Evolutionary conservation across 805 yeast genomes (phyloP).

Genomic region (Yamadazyma nakazawae): DNA sequence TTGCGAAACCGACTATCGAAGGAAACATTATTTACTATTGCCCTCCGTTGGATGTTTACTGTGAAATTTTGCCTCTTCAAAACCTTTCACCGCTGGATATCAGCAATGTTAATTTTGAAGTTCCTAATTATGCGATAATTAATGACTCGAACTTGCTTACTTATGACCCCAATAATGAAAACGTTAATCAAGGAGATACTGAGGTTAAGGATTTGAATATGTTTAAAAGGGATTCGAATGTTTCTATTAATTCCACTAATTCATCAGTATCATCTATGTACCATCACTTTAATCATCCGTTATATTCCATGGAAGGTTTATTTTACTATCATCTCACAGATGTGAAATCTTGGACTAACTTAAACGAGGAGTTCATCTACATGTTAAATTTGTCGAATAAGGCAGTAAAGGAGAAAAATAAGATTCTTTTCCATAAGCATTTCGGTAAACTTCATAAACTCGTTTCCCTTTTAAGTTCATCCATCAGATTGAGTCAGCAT

Average conservation of each 20-base stretch:
- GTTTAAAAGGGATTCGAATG: slow-evolving; percentile 37
- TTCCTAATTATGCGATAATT: slow-evolving; percentile 21
- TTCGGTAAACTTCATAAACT: slow-evolving; percentile 52
- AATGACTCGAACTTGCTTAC: slow-evolving; percentile 7
- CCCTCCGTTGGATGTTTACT: slow-evolving; percentile 55
- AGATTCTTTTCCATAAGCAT: slow-evolving; percentile 51
- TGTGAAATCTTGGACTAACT: slow-evolving; percentile 56
- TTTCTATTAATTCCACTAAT: slow-evolving; percentile 19
- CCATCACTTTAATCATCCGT: slow-evolving; percentile 42
- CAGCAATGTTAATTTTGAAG: slow-evolving; percentile 18
- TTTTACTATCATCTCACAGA: slow-evolving; percentile 63
- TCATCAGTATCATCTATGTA: slow-evolving; percentile 19
- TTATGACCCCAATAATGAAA: not conserved
- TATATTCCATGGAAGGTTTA: slow-evolving; percentile 36
- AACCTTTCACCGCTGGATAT: slow-evolving; percentile 21
- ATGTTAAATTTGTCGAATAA: slow-evolving; percentile 48
- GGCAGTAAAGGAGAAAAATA: slow-evolving; percentile 49
- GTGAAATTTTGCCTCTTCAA: slow-evolving; percentile 55
- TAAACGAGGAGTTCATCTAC: slow-evolving; percentile 46
- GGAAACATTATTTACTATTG: slow-evolving; percentile 59
- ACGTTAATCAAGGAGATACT: not conserved
- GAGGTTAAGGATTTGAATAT: slow-evolving; percentile 8
- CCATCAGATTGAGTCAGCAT: slow-evolving; percentile 51
- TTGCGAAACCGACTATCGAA: slow-evolving; percentile 54
- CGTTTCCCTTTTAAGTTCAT: slow-evolving; percentile 51